Evolutionary conservation across 2,329 filamentous ascomycete genomes (phyloP), one percentile per base, ranked within the genome.

Genomic region (Hymenoscyphus repandus): DNA sequence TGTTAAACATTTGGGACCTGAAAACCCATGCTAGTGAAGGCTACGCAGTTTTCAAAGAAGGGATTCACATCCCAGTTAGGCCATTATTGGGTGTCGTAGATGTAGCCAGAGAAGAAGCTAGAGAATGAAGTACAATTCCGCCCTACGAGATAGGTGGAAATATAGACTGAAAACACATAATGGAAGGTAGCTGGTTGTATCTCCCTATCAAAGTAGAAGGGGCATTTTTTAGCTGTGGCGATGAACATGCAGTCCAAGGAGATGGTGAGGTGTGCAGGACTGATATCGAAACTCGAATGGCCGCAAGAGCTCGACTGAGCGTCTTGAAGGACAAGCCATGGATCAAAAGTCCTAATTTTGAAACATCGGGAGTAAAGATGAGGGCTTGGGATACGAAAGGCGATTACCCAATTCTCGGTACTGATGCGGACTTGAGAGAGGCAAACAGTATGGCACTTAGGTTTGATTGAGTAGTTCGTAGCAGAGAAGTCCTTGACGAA

Each of bases 201-300:
- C 67, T 79, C 1, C 75, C 76, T 12, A 70, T 78, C 11, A 70
- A 76, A 58, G 71, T 72, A 0, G 56, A 68, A 2, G 76, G 76
- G 0, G 76, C 74, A 1, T 64, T 78, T 11, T 77, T 79, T 60
- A 76, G 73, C 59, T 77, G 74, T 53, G 76, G 76, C 33, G 76
- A 80, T 58, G 76, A 75, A 0, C 76, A 79, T 60, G 75, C 74
- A 2, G 75, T 74, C 0, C 76, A 79, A 58, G 76, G 76, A 2
- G 74, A 78, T 52, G 76, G 76, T 3, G 76, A 79, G 56, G 72
- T 79, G 18, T 78, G 75, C 55, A 75, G 77, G 5, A 77, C 74
- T n/a, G 77, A 77, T 6, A 76, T 79, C 56, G 77, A 79, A 66
- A 78, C 75, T 22, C 70, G 74, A 1, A 73, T 77, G 65, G 70